Evolutionary conservation across 305 asterid genomes (phyloP).

Genomic region (Fraxinus velutina): DNA sequence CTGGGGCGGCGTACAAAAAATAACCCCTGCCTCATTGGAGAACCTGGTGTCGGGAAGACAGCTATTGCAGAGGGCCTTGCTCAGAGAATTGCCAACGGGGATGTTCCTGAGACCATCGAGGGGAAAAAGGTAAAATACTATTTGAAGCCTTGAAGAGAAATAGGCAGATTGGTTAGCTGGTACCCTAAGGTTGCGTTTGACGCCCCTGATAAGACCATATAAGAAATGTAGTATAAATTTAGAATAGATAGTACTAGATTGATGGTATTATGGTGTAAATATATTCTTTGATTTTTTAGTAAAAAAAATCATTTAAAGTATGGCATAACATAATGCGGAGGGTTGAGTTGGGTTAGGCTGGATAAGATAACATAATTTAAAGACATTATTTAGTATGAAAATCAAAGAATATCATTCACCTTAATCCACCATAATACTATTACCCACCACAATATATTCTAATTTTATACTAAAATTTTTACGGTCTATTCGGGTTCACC

Average conservation of each 20-base stretch:
- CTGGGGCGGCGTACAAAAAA: constrained; percentile 92
- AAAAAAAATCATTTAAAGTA: neutral
- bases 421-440: neutral
- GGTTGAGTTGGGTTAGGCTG: neutral
- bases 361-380: neutral
- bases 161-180: neutral
- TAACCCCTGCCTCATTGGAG: constrained; percentile 97
- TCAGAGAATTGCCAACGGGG: constrained; percentile 91
- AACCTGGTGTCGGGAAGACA: constrained; percentile 99
- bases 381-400: neutral
- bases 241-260: neutral
- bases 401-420: neutral
- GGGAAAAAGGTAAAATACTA: constrained; percentile 69
- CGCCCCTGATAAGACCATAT: neutral
- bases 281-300: neutral
- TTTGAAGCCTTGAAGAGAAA: constrained; percentile 1
- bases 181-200: neutral
- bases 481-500: neutral
- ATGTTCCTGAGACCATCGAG: constrained; percentile 92
- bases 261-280: neutral
- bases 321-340: neutral
- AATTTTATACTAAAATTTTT: neutral
- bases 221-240: neutral
- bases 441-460: neutral
- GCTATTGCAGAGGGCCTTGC: constrained; percentile 98